These are phyloP conservation scores for Corylus heterophylla DNA, from an alignment of 306 rosid genomes.

Conservation along the genomic window DNA sequence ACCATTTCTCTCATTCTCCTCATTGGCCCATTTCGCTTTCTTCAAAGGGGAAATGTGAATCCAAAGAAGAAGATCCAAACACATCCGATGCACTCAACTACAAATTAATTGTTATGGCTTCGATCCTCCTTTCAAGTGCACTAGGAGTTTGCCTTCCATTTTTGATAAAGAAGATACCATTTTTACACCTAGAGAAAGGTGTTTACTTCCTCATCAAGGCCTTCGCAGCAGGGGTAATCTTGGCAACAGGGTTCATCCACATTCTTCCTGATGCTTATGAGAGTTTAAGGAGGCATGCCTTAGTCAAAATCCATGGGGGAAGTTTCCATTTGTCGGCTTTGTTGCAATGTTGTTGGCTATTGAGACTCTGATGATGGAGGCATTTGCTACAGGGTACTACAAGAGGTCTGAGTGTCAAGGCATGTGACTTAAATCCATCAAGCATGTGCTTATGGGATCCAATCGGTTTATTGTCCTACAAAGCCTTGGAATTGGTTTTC, in stretches of 20 bases:
- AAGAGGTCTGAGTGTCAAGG: slow-evolving; percentile 44
- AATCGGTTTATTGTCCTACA: no score
- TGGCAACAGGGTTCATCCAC: slow-evolving; percentile 74
- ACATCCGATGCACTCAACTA: slow-evolving; percentile 37
- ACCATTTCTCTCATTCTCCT: slow-evolving; percentile 21
- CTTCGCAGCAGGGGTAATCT: slow-evolving; percentile 69
- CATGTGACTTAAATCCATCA: no score
- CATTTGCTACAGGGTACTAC: slow-evolving; percentile 47
- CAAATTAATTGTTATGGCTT: slow-evolving; percentile 46
- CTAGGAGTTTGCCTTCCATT: slow-evolving; percentile 57
- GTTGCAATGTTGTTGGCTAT: slow-evolving; percentile 61
- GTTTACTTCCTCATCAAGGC: slow-evolving; percentile 54
- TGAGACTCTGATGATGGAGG: slow-evolving; percentile 59
- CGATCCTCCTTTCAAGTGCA: slow-evolving; percentile 46
- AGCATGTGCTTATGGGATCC: no score
- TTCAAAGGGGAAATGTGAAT: slow-evolving; percentile 30
- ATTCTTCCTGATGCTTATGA: slow-evolving; percentile 63
- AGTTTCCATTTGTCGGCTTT: slow-evolving; percentile 65
- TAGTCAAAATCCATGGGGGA: slow-evolving; percentile 50
- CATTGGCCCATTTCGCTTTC: slow-evolving; percentile 26
- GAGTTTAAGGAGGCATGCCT: slow-evolving; percentile 48
- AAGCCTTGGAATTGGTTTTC: no score
- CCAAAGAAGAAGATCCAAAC: slow-evolving; percentile 9
- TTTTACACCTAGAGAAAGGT: slow-evolving; percentile 42
- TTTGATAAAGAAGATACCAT: slow-evolving; percentile 31